Conservation (phyloP, 2,329 filamentous ascomycete species). For the Penicillium glabrum region DNA sequence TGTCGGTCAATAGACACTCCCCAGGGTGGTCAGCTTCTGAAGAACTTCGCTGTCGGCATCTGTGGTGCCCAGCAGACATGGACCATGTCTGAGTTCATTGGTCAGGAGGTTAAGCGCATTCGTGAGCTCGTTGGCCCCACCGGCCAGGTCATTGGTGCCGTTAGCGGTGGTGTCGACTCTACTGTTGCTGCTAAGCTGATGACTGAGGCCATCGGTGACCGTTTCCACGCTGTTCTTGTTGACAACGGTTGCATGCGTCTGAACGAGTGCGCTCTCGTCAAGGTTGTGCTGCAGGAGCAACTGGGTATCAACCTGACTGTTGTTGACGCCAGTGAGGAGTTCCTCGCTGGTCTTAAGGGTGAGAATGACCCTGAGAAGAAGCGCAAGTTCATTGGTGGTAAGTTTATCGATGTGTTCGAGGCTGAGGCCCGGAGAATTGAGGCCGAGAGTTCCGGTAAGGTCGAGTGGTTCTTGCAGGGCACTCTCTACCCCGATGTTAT, state of each 20-base stretch:
- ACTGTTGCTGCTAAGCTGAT: slow-evolving; percentile 75
- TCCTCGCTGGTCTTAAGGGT: slow-evolving; percentile 74
- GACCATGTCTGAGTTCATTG: slow-evolving; percentile 82
- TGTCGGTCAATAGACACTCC: not conserved
- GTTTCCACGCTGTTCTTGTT: slow-evolving; percentile 81
- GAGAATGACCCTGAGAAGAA: slow-evolving; percentile 81
- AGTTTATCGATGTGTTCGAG: slow-evolving; percentile 83
- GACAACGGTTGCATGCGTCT: slow-evolving; percentile 85
- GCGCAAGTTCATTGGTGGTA: slow-evolving; percentile 84
- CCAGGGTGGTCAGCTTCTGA: not conserved
- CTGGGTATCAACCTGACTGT: slow-evolving; percentile 90
- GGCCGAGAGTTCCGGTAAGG: slow-evolving; percentile 48
- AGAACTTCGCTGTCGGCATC: slow-evolving; percentile 81
- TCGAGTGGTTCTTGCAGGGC: slow-evolving; percentile 85
- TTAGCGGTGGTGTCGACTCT: slow-evolving; percentile 82
- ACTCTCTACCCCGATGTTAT: slow-evolving; percentile 77
- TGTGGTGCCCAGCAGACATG: slow-evolving; percentile 76
- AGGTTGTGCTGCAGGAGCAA: slow-evolving; percentile 73
- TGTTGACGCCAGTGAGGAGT: slow-evolving; percentile 73
- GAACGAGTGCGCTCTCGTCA: slow-evolving; percentile 79
- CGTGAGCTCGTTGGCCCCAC: slow-evolving; percentile 75
- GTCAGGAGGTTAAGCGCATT: slow-evolving; percentile 78
- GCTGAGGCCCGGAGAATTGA: slow-evolving; percentile 54
- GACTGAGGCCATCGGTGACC: slow-evolving; percentile 79
- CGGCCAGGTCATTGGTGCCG: slow-evolving; percentile 78